Base-by-base conservation (phyloP, 2,329 filamentous ascomycete species). In the Xylaria sp. region DNA sequence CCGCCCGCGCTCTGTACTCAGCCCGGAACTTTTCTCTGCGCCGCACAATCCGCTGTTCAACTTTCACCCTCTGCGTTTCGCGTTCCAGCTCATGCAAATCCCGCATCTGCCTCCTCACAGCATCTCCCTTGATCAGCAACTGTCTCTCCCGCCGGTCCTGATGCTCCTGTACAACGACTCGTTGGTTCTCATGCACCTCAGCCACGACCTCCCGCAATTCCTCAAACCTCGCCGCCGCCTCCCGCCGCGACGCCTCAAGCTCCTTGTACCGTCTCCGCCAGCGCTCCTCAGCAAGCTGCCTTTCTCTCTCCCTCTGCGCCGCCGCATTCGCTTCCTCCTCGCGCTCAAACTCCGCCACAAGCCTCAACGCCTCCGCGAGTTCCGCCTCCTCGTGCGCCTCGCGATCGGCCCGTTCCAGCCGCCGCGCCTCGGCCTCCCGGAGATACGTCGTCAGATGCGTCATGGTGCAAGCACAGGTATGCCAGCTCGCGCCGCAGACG, bases 401-500 rank as follows among this genome's bases (percentile, higher is more conserved):
- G 31, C 71, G 76, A 15, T 72, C 72, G 3, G 70, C 66, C n/a
- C 81, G 80, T 66, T 77, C 75, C 39, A 71, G 72, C 5, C 82
- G 79, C 12, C 83, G 79, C 8, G 57, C 71, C 2, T 71, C 77
- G 2, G 82, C 84, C 0, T 71, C 73, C 0, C 70, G 52, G 66
- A 87, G 86, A 46, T 86, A 68, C 1, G 65, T 73, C 2, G 63
- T 58, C 1, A 89, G 80, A 70, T 87, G 80, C 13, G 79, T 73
- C 79, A 84, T 82, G 1, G 81, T 84, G 78, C 93, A 96, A 1
- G 80, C 80, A 77, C 93, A 96, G 0, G 90, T 92, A 73, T 89
- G 88, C 94, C 93, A 97, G 64, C 84, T 86, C 28, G 82, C 79
- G 5, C 89, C 89, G 78, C 93, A 97, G 2, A 94, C 87, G 82